Conservation (phyloP, 352 stramenopile species). For the Phytopythium kandeliae region DNA sequence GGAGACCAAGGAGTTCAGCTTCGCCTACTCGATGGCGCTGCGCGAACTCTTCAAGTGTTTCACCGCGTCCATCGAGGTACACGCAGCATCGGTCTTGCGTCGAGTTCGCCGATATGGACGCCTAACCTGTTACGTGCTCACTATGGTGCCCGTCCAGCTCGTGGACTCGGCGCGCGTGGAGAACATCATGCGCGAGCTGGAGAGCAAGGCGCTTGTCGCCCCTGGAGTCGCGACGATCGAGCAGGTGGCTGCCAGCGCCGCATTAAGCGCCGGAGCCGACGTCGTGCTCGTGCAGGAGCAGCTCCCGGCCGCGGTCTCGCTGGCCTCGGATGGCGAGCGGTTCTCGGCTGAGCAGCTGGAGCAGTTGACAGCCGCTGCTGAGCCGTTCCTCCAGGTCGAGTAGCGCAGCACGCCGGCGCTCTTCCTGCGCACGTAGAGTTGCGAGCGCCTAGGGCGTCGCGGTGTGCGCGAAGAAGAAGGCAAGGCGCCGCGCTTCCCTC, state of each 20-base stretch:
- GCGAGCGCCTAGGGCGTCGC: too few relatives aligned
- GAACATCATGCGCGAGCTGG: conserved; percentile 31
- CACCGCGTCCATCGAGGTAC: conserved; percentile 69
- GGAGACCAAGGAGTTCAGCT: conserved; percentile 67
- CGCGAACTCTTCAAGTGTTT: conserved; percentile 81
- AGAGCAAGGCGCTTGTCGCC: conserved; percentile 19
- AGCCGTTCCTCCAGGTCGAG: conserved; percentile 24
- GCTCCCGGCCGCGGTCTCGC: conserved; percentile 22
- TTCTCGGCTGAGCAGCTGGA: conserved; percentile 41
- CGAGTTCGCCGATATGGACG: not conserved
- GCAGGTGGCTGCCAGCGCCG: conserved; percentile 46
- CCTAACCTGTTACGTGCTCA: conserved; percentile 1
- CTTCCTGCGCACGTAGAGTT: too few relatives aligned
- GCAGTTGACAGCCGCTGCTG: conserved; percentile 19
- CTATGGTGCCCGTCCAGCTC: conserved; percentile 20
- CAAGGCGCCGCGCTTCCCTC: too few relatives aligned
- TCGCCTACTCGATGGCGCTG: conserved; percentile 75
- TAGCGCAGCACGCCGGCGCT: too few relatives aligned
- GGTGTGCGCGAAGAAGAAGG: too few relatives aligned
- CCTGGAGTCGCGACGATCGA: conserved; percentile 27
- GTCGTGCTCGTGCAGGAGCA: conserved; percentile 62
- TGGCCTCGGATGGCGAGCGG: conserved; percentile 19
- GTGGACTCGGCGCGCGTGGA: conserved; percentile 39
- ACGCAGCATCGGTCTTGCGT: conserved; percentile 1
- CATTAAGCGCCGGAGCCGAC: conserved; percentile 50